phyloP scores from a whole-genome alignment of 345 rosid genomes.

The Acer yangbiense region DNA sequence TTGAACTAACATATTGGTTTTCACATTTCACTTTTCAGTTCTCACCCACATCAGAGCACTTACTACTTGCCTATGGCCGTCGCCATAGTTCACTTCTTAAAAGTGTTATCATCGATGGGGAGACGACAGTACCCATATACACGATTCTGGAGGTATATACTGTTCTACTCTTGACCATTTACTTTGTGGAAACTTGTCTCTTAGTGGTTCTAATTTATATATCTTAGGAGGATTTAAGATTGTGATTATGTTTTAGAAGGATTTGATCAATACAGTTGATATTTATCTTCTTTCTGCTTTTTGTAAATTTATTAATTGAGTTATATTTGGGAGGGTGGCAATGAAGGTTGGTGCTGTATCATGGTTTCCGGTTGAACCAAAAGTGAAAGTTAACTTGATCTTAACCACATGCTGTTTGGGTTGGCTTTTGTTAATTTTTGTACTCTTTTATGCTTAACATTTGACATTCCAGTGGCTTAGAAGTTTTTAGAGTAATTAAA shows the following conservation, averaged over 20 bases:
- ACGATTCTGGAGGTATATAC: slow-evolving; percentile 63
- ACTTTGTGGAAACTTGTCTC: background rate
- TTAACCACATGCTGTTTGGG: background rate
- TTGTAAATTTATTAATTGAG: background rate
- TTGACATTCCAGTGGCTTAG: background rate
- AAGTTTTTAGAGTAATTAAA: background rate
- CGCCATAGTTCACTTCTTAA: slow-evolving; percentile 70
- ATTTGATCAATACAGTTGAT: background rate
- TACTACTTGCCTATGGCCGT: slow-evolving; percentile 70
- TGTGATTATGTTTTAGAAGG: background rate
- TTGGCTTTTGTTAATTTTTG: background rate
- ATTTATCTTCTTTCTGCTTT: background rate
- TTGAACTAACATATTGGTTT: background rate
- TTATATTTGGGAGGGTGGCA: background rate
- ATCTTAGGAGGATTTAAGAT: background rate
- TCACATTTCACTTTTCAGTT: slow-evolving; percentile 40
- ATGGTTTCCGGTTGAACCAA: background rate
- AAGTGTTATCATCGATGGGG: slow-evolving; percentile 64
- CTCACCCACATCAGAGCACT: slow-evolving; percentile 72
- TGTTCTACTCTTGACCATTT: background rate
- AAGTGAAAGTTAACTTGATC: background rate
- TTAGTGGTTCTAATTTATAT: background rate
- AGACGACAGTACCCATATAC: slow-evolving; percentile 51
- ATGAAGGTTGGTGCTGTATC: background rate
- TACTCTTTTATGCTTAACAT: background rate